phyloP scores from a whole-genome alignment of 2,329 filamentous ascomycete genomes.

The Alternaria viburni region DNA sequence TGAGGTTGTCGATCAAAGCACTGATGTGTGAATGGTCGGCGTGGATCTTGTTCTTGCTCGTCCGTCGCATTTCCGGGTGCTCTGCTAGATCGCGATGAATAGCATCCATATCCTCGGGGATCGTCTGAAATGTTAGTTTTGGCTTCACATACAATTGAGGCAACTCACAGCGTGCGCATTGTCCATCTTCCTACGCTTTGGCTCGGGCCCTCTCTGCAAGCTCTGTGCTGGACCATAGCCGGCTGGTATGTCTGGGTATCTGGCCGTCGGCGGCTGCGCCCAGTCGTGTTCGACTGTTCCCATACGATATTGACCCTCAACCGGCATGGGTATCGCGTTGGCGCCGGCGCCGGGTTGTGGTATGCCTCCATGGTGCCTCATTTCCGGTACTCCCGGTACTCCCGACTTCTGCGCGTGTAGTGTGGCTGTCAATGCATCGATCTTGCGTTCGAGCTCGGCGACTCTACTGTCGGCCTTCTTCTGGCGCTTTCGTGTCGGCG shows the following conservation, averaged over 20 bases:
- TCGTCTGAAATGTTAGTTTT: slow-evolving; percentile 30
- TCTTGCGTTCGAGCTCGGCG: slow-evolving; percentile 89
- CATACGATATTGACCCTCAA: slow-evolving; percentile 34
- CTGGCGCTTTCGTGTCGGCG: slow-evolving; percentile 77
- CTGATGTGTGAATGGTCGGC: slow-evolving; percentile 48
- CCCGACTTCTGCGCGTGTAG: slow-evolving; percentile 64
- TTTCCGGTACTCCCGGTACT: slow-evolving; percentile 21
- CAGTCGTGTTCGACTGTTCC: slow-evolving; percentile 41
- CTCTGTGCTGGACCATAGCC: slow-evolving; percentile 42
- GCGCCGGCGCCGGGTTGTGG: slow-evolving; percentile 26
- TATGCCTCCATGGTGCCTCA: slow-evolving; percentile 29
- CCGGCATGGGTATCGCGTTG: slow-evolving; percentile 14
- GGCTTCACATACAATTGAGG: background rate
- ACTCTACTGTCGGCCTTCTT: slow-evolving; percentile 92
- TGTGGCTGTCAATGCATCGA: slow-evolving; percentile 83
- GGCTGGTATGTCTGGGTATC: slow-evolving; percentile 36
- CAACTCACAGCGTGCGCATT: slow-evolving; percentile 34
- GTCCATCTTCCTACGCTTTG: slow-evolving; percentile 43
- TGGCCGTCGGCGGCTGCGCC: slow-evolving; percentile 21
- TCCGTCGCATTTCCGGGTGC: slow-evolving; percentile 43
- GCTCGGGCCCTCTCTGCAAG: slow-evolving; percentile 37
- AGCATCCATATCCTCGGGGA: slow-evolving; percentile 48
- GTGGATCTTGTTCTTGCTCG: slow-evolving; percentile 34
- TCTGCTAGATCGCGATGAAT: slow-evolving; percentile 46
- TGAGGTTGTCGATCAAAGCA: slow-evolving; percentile 52